Percentiles rank a stretch among this genome's conserved stretches.
Evolutionary conservation across 768 basidiomycete genomes (phyloP).

Genomic region (Rhizopogon vesiculosus): DNA sequence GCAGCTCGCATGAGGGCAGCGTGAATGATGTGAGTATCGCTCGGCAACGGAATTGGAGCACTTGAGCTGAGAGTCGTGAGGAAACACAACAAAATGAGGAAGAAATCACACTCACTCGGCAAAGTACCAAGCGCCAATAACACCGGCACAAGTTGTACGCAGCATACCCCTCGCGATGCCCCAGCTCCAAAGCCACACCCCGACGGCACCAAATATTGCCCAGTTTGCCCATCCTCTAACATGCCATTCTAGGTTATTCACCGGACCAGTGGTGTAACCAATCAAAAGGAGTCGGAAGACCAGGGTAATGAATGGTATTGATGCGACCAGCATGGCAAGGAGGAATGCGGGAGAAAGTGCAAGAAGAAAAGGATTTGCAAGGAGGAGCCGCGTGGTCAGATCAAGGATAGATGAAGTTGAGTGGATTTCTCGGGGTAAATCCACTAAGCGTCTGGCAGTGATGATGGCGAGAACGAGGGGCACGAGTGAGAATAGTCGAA

Average conservation of each 20-base stretch:
- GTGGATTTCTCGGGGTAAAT: conserved; percentile 69
- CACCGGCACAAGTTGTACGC: conserved; percentile 71
- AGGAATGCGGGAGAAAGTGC: conserved; percentile 72
- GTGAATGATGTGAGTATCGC: conserved; percentile 69
- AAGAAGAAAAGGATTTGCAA: conserved; percentile 70
- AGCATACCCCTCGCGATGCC: conserved; percentile 75
- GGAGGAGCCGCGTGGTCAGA: conserved; percentile 65
- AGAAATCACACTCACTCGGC: conserved; percentile 39
- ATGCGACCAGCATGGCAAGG: conserved; percentile 57
- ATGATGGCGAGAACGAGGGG: conserved; percentile 66
- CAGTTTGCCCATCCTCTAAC: conserved; percentile 65
- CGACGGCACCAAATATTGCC: conserved; percentile 55
- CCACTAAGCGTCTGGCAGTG: conserved; percentile 65
- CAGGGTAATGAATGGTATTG: conserved; percentile 76
- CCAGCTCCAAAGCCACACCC: conserved; percentile 71
- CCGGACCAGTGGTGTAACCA: conserved; percentile 48
- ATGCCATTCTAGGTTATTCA: conserved; percentile 46
- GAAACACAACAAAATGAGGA: conserved; percentile 3
- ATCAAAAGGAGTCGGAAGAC: conserved; percentile 74
- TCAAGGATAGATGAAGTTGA: conserved; percentile 52
- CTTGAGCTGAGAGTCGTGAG: conserved; percentile 13
- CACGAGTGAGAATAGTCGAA: conserved; percentile 74
- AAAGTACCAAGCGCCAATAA: conserved; percentile 93
- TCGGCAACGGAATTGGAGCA: conserved; percentile 35
- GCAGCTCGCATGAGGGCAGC: conserved; percentile 75